These are phyloP conservation scores for Candida coleopterorum DNA, from an alignment of 805 yeast species.

Conservation along the genomic window DNA sequence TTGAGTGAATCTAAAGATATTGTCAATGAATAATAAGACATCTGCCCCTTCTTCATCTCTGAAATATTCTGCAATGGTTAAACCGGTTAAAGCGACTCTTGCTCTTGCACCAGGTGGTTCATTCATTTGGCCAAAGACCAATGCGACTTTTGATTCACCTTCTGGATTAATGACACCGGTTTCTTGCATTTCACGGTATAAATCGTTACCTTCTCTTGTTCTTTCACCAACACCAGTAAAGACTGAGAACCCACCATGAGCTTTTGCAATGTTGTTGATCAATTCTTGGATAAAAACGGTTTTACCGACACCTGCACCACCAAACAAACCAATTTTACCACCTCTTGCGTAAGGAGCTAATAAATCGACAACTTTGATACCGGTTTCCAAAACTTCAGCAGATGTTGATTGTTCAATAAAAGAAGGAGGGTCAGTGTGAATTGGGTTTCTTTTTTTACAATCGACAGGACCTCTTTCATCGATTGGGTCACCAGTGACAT, in stretches of 20 bases:
- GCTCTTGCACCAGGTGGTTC: constrained; percentile 99
- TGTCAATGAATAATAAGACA: constrained; percentile 98
- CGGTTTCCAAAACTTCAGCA: constrained; percentile 98
- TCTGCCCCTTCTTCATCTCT: constrained; percentile 99
- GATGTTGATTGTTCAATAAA: constrained; percentile 96
- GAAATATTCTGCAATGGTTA: constrained; percentile 99
- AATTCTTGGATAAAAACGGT: constrained; percentile 99
- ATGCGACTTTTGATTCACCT: constrained; percentile 99
- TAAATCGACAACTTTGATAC: constrained; percentile 99
- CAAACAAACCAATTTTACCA: constrained; percentile 99
- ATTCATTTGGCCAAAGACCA: constrained; percentile 99
- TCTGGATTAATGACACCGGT: constrained; percentile 99
- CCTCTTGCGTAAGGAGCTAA: constrained; percentile 99
- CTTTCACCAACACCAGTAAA: constrained; percentile 99
- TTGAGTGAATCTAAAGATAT: constrained; percentile 99
- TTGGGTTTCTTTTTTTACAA: constrained; percentile 90
- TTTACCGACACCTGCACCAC: constrained; percentile 99
- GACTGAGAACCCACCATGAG: constrained; percentile 99
- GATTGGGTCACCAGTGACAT: constrained; percentile 99
- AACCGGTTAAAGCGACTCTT: constrained; percentile 99
- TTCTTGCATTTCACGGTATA: constrained; percentile 99
- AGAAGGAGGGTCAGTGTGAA: constrained; percentile 96
- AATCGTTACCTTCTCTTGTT: constrained; percentile 99
- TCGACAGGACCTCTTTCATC: constrained; percentile 99
- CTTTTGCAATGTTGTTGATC: constrained; percentile 99